phyloP scores from a whole-genome alignment of 2,329 filamentous ascomycete genomes.

The Penicillium frequentans region DNA sequence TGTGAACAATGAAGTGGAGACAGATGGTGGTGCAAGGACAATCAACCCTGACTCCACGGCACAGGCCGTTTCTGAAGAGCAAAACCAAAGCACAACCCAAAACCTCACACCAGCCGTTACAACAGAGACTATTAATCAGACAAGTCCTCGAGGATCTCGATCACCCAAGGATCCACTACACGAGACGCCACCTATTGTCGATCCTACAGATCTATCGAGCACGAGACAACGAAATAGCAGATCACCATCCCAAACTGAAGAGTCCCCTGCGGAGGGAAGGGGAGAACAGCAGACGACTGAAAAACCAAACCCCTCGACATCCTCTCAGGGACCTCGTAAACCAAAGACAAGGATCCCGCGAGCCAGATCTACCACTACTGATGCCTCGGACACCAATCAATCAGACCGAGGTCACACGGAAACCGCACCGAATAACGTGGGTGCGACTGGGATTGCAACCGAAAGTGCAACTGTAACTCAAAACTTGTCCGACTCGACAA shows the following conservation, averaged over 20 bases:
- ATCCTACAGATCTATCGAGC: background rate
- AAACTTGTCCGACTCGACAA: background rate
- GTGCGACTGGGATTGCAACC: background rate
- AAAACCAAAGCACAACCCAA: background rate
- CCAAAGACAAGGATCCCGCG: background rate
- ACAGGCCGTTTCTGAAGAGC: background rate
- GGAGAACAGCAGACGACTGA: background rate
- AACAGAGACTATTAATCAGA: background rate
- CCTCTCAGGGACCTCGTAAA: background rate
- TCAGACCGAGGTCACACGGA: background rate
- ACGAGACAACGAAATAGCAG: constrained; percentile 1
- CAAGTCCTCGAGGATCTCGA: background rate
- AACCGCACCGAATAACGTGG: too few species aligned
- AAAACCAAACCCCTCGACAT: background rate
- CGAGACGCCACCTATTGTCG: background rate
- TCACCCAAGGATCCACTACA: background rate
- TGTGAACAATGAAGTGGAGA: background rate
- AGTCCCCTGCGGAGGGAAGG: background rate
- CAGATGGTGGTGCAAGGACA: background rate
- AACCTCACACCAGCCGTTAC: background rate
- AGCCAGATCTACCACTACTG: background rate
- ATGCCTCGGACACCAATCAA: background rate
- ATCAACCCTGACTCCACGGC: too few species aligned
- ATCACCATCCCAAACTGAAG: constrained; percentile 5
- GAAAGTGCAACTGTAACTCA: background rate